Conservation (phyloP, 2,329 filamentous ascomycete species). For the Colletotrichum endophyticum region DNA sequence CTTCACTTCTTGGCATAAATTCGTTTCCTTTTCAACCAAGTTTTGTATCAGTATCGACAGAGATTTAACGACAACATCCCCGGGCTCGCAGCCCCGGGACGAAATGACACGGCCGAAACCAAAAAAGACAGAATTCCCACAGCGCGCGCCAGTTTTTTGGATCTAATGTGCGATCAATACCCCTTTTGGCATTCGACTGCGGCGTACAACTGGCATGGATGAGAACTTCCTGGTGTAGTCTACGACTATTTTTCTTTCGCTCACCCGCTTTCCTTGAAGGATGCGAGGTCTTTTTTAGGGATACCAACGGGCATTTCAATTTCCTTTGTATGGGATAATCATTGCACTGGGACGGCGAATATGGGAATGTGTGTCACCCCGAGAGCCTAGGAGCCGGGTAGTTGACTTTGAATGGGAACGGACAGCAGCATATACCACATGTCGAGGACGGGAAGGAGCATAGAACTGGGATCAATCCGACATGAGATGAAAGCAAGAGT, state of each 20-base stretch:
- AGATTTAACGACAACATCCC: conserved; percentile 11
- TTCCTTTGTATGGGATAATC: conserved; percentile 1
- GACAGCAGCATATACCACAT: conserved; percentile 21
- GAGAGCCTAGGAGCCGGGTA: conserved; percentile 16
- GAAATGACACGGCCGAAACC: conserved; percentile 22
- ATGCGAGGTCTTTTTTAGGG: conserved; percentile 8
- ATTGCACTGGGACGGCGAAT: conserved; percentile 18
- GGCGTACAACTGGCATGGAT: conserved; percentile 20
- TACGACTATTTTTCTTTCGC: conserved; percentile 20
- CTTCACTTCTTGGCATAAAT: conserved; percentile 18
- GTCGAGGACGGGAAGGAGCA: conserved; percentile 12
- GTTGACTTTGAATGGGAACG: conserved; percentile 13
- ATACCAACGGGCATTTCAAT: background rate
- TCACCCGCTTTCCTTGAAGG: conserved; percentile 19
- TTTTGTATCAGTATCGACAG: conserved; percentile 21
- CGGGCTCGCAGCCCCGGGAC: conserved; percentile 7
- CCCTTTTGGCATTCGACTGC: conserved; percentile 21
- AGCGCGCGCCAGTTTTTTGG: conserved; percentile 17
- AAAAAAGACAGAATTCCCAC: conserved; percentile 19
- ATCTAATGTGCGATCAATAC: conserved; percentile 21
- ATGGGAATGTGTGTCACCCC: conserved; percentile 15
- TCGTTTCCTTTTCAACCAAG: conserved; percentile 3
- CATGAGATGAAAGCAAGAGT: conserved; percentile 17
- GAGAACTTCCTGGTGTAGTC: conserved; percentile 21
- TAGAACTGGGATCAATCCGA: conserved; percentile 22